Evolutionary conservation across 2,329 filamentous ascomycete species (phyloP).

Genomic region (Hysterium pulicare): DNA sequence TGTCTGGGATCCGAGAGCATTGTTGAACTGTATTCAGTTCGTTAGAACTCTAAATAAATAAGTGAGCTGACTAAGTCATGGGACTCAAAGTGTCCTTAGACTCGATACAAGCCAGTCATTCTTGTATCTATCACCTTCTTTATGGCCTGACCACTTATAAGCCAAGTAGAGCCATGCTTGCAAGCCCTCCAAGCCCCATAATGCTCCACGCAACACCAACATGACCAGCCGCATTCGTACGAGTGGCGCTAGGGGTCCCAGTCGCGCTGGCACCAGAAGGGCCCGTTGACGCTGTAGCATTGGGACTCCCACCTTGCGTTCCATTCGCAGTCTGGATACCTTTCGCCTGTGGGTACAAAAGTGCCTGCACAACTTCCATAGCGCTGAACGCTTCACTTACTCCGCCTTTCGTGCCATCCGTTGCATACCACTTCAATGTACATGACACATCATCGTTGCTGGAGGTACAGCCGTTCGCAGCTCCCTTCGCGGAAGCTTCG

Average conservation of each 20-base stretch:
- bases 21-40: too few relatives aligned
- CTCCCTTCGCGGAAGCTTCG: slow-evolving; percentile 19
- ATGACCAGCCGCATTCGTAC: neutral
- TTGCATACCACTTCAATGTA: slow-evolving; percentile 10
- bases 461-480: slow-evolving; percentile 13
- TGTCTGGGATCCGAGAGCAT: too few relatives aligned
- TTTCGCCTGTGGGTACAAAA: slow-evolving; percentile 18
- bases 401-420: slow-evolving; percentile 8
- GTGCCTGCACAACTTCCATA: slow-evolving; percentile 20
- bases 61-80: too few relatives aligned
- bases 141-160: neutral
- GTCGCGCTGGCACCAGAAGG: neutral
- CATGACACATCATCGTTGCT: slow-evolving; percentile 12
- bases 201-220: neutral
- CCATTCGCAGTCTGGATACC: neutral
- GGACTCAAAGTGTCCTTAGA: too few relatives aligned
- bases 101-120: too few relatives aligned
- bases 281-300: neutral
- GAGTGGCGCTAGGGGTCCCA: neutral
- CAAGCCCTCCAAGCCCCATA: neutral
- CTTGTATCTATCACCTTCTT: too few relatives aligned
- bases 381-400: slow-evolving; percentile 19
- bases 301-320: too few relatives aligned
- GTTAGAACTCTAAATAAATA: too few relatives aligned
- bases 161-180: neutral